phyloP scores from a whole-genome alignment of 2,329 filamentous ascomycete species.

The Trichoderma lentiforme region DNA sequence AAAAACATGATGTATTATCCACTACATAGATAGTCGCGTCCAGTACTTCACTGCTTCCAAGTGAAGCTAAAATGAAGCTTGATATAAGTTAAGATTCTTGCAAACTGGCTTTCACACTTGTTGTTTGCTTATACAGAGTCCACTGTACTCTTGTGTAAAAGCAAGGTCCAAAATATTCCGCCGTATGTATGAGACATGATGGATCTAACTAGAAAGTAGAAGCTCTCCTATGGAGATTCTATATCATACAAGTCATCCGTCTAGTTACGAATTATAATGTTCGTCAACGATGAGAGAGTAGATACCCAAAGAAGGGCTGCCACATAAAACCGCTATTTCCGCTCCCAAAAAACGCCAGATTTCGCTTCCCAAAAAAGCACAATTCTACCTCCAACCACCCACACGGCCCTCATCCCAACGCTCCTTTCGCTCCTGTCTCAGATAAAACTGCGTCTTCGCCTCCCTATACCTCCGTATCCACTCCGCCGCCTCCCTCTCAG shows the following conservation, averaged over 20 bases:
- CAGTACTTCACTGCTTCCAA: not conserved
- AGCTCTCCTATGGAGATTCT: not conserved
- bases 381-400: constrained; percentile 78
- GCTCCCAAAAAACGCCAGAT: not conserved
- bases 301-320: not conserved
- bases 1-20: not conserved
- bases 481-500: constrained; percentile 78
- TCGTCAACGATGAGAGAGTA: not conserved
- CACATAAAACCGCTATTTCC: not conserved
- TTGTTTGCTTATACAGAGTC: not conserved
- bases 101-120: not conserved
- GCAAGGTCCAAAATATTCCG: not conserved
- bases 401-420: constrained; percentile 96
- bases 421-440: constrained; percentile 81
- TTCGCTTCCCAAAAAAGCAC: not conserved
- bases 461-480: constrained; percentile 82
- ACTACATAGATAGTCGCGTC: not conserved
- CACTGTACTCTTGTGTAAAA: not conserved
- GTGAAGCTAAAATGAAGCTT: not conserved
- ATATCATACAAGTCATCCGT: not conserved
- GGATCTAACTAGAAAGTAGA: not conserved
- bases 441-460: constrained; percentile 72
- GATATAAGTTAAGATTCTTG: not conserved
- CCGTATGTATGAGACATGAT: not conserved
- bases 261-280: not conserved